A percentile compares a stretch with the other conserved stretches of the same genome.
These are phyloP conservation scores for Chionographis japonica DNA, from an alignment of 106 monocot species.

Conservation along the genomic window DNA sequence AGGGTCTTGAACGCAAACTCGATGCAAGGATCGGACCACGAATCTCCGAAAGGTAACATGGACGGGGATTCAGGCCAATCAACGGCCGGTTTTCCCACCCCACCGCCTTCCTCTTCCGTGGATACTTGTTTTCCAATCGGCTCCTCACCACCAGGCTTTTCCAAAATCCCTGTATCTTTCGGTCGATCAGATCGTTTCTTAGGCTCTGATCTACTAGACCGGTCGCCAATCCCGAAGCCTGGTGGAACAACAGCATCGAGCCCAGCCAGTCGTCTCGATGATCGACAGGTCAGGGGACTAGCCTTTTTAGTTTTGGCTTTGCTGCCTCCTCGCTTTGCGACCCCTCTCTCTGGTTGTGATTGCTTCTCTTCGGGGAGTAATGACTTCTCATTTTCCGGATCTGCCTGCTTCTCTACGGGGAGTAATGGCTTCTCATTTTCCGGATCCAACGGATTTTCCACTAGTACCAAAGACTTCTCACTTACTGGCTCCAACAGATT, in stretches of 20 bases:
- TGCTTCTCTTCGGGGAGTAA: no score
- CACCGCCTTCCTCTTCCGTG: neutral
- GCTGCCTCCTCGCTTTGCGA: no score
- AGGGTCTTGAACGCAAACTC: slow-evolving; percentile 79
- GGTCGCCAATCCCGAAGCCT: slow-evolving; percentile 9
- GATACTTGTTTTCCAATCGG: neutral
- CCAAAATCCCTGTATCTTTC: neutral
- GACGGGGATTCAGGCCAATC: slow-evolving; percentile 4
- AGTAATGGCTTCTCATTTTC: no score
- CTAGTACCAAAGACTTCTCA: no score
- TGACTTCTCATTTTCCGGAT: neutral
- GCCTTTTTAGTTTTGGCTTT: neutral
- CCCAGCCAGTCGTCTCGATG: slow-evolving; percentile 37
- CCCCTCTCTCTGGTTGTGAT: neutral
- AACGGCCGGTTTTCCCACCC: neutral
- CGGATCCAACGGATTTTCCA: no score
- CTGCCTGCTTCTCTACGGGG: neutral
- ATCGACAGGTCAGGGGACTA: slow-evolving; percentile 11
- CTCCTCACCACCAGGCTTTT: neutral
- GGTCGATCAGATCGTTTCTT: neutral
- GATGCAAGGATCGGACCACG: slow-evolving; percentile 67
- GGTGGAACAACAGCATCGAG: slow-evolving; percentile 12
- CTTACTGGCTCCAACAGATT: neutral
- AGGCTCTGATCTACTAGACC: neutral
- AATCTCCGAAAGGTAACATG: slow-evolving; percentile 35